phyloP scores from a whole-genome alignment of 73 alveolate genomes.

The Paramecium pentaurelia region DNA sequence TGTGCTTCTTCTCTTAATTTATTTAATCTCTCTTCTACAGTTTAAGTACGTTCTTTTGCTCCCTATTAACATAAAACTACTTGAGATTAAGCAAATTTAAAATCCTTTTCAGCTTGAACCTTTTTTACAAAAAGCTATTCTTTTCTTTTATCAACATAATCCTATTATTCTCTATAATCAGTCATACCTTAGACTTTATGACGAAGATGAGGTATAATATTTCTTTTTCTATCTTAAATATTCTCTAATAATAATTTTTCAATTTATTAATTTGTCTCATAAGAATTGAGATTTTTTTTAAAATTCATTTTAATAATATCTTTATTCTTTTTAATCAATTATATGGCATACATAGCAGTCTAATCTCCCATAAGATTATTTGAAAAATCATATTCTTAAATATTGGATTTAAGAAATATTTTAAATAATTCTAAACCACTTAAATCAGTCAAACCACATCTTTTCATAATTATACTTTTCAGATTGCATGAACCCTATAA shows the following conservation, averaged over 20 bases:
- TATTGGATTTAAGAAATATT: not conserved
- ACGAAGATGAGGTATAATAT: not conserved
- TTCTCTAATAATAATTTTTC: not conserved
- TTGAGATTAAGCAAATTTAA: not conserved
- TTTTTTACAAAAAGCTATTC: not conserved
- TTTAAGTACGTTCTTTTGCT: not conserved
- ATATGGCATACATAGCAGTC: slow-evolving; percentile 35
- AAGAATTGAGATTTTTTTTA: slow-evolving; percentile 12
- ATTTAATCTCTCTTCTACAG: not conserved
- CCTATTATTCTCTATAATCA: not conserved
- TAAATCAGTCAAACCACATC: not conserved
- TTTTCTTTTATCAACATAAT: not conserved
- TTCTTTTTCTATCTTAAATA: not conserved
- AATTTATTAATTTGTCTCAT: slow-evolving; percentile 3
- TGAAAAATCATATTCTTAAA: not conserved
- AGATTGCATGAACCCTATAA: not conserved
- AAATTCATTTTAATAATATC: not conserved
- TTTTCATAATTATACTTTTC: not conserved
- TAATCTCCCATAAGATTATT: not conserved
- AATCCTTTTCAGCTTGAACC: not conserved
- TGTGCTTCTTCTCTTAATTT: not conserved
- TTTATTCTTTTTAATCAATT: not conserved
- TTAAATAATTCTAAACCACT: slow-evolving; percentile 19
- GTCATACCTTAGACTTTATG: not conserved
- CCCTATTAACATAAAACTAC: not conserved